phyloP scores from a whole-genome alignment of 31 red algal genomes.

The Porphyra umbilicalis region DNA sequence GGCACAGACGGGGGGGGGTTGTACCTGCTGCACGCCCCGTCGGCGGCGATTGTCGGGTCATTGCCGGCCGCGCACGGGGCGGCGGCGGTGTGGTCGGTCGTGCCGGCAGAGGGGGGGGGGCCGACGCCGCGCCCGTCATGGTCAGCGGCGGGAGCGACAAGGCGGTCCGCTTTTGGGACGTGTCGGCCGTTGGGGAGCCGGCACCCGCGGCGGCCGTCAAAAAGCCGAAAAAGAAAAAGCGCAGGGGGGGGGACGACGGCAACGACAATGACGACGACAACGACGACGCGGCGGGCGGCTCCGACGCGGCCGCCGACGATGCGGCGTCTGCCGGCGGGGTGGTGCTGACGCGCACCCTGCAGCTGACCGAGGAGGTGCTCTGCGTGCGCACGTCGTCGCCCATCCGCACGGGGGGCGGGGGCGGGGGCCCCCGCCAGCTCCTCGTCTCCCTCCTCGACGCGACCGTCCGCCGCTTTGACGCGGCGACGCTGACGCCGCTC shows the following conservation, averaged over 20 bases:
- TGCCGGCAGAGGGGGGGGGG: conserved; percentile 7
- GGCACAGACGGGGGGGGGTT: conserved; percentile 66
- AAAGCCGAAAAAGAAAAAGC: neutral
- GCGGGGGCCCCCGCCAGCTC: conserved; percentile 48
- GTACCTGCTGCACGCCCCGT: conserved; percentile 42
- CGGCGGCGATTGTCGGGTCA: conserved; percentile 39
- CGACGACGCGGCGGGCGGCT: neutral
- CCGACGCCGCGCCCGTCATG: conserved; percentile 44
- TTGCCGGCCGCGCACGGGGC: conserved; percentile 47
- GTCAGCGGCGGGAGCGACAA: conserved; percentile 90
- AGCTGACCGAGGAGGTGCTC: conserved; percentile 79
- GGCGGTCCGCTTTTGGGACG: conserved; percentile 61
- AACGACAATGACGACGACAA: neutral
- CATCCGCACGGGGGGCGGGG: conserved; percentile 9
- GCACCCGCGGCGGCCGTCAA: neutral
- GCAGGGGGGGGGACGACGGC: conserved; percentile 2
- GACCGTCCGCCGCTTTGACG: conserved; percentile 77
- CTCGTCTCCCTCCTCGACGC: conserved; percentile 85
- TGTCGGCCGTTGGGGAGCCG: conserved; percentile 27
- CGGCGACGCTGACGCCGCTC: conserved; percentile 64
- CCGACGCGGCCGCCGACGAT: neutral
- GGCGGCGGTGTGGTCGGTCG: neutral
- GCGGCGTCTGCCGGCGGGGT: conserved; percentile 10
- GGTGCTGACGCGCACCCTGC: conserved; percentile 31
- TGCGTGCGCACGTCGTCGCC: conserved; percentile 26